Evolutionary conservation across 2,329 filamentous ascomycete species (phyloP).

Genomic region (Talaromyces sp.): DNA sequence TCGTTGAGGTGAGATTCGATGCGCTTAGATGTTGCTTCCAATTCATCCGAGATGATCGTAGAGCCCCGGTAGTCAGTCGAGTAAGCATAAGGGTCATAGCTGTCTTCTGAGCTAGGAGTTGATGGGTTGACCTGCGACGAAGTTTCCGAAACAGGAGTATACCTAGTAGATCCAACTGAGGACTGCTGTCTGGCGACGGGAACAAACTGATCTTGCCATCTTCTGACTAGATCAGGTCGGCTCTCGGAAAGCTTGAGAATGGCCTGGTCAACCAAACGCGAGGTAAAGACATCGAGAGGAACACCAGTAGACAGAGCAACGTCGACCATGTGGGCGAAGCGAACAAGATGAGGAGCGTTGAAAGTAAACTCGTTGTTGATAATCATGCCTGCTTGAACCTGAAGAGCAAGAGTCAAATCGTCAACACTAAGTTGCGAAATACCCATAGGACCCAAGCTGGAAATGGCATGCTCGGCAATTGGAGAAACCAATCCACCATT

Average conservation of each 20-base stretch:
- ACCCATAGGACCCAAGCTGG: slow-evolving; percentile 58
- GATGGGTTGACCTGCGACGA: slow-evolving; percentile 54
- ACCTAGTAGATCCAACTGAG: slow-evolving; percentile 36
- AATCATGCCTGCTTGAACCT: slow-evolving; percentile 55
- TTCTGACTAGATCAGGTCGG: slow-evolving; percentile 46
- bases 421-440: slow-evolving; percentile 53
- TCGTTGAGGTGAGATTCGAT: slow-evolving; percentile 73
- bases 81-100: slow-evolving; percentile 84
- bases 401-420: slow-evolving; percentile 58
- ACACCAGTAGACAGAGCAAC: slow-evolving; percentile 52
- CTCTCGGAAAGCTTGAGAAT: slow-evolving; percentile 51
- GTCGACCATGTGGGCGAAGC: slow-evolving; percentile 62
- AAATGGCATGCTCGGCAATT: slow-evolving; percentile 59
- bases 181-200: slow-evolving; percentile 46
- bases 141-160: slow-evolving; percentile 41
- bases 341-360: slow-evolving; percentile 57
- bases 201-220: slow-evolving; percentile 57
- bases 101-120: slow-evolving; percentile 63
- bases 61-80: slow-evolving; percentile 93
- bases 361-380: slow-evolving; percentile 40
- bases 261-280: slow-evolving; percentile 56
- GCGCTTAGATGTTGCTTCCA: slow-evolving; percentile 75
- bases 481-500: slow-evolving; percentile 61
- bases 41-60: slow-evolving; percentile 80
- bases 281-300: slow-evolving; percentile 55